Evolutionary conservation across 177 flowering plant species (phyloP), one percentile per base, ranked within the genome.

Genomic region (Vitis hybrid): DNA sequence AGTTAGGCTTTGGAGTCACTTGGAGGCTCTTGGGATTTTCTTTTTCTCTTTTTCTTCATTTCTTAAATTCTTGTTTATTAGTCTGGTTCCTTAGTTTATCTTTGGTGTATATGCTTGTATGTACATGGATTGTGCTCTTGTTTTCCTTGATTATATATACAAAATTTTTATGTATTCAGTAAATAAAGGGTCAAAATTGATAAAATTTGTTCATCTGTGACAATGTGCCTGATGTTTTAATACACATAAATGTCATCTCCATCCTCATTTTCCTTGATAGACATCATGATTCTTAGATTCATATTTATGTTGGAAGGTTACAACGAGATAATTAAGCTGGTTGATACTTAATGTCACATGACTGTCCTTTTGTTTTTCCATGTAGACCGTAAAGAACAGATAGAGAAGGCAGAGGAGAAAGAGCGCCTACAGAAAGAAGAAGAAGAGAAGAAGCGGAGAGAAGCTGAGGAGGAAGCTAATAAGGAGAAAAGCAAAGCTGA

Each of bases 321-420:
- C 51, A 15, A 33, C 1, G 5, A 39, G 51, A 16, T 60, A n/a
- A 10, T 50, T 56, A 0, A 3, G 18, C 39, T 55, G 51, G 22
- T 18, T 64, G 72, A 69, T 10, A 15, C 48, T n/a, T 66, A 45
- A 22, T 55, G 3, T 8, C 10, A 14, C 18, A 51, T 65, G 7
- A 51, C 7, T 50, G 10, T 75, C 50, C 13, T 31, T 75, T 72
- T 65, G 18, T 13, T 72, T 72, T 70, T 55, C 70, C 26, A 19
- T 85, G 51, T 79, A 95, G 99, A 88, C 52, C 91, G 73, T 64
- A 93, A 90, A 73, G 98, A 89, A 76, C 92, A 86, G 68, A 87
- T 95, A 60, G 99, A 95, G 62, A 95, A 92, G 83, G 94, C 85
- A 3, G 99, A 95, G 82, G 98, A 95, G 84, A 84, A 84, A 62